Base-by-base conservation (phyloP, 2,329 filamentous ascomycete genomes). In the Fusarium tjaetaba region DNA sequence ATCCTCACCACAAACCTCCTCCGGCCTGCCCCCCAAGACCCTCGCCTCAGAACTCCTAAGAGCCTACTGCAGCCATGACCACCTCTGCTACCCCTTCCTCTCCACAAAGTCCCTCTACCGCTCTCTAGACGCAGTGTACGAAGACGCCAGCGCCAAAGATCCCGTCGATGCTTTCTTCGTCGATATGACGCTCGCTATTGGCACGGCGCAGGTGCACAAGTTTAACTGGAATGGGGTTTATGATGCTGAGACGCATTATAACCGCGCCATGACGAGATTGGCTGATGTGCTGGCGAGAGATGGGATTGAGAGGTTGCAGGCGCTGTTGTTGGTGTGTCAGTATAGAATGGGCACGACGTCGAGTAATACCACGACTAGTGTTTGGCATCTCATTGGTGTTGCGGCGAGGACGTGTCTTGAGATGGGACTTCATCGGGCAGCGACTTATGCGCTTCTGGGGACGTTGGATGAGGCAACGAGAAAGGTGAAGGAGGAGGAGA, bases 321-420 rank as follows among this genome's bases (percentile, higher is more conserved):
- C 83, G 2, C 75, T 86, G 36, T 67, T 86, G 1, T 67, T 86
- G 11, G 76, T 86, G 4, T 85, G 83, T 22, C 84, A 86, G 53
- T 86, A 84, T 67, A 77, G 84, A 8, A 81, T 84, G 72, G 80
- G 82, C 0, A 85, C 81, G 4, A 83, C 82, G 0, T 81, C 82
- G 0, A 82, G 81, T 26, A 80, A 84, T 34, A 80, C 79, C 2
- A 81, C 81, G 0, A 79, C 80, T 4, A 84, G 83, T 59, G 80
- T 86, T 34, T 86, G 84, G 84, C 84, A 86, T 68, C 78, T 85
- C 5, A 83, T 85, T 18, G 83, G 84, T 0, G 80, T 84, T 13
- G 83, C 84, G 3, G 82, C 82, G 1, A 78, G 83, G 11, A 84
- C 83, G 36, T 82, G 83, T 57, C 76, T 84, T 24, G 82, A 84